Evolutionary conservation across 352 stramenopile genomes (phyloP), one percentile per base, ranked within the genome.

Genomic region (Blastocystis sp.): DNA sequence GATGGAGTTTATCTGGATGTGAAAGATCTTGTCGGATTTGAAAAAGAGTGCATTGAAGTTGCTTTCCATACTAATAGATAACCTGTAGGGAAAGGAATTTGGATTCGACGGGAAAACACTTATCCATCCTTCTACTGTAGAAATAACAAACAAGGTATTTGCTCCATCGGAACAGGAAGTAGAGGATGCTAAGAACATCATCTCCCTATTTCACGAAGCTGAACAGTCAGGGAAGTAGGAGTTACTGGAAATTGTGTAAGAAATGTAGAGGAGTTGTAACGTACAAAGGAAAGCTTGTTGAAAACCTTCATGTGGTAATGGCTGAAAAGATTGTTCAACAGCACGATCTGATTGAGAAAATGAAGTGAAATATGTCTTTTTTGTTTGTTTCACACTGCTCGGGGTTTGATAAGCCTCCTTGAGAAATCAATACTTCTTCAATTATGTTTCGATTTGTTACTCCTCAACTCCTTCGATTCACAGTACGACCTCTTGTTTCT

Each of bases 31-130:
- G 90, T 70, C 0, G 90, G 90, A n/a, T 91, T 92, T 78, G 80
- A 79, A 30, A 68, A 90, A 27, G 81, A 91, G 53, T 91, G 89
- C 58, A 19, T 17, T 22, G 90, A 92, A 70, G 89, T 90, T 22
- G 27, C 58, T 24, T 22, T 42, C 0, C 2, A 17, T 19, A 22
- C 11, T 0, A 40, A 58, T 24, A 9, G 7, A 6, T 48, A 40
- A 62, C 24, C 7, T 56, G n/a, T 77, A 91, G 90, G 90, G 90
- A 57, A 90, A 90, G 54, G 89, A 91, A 56, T 89, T 93, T 17
- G 91, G 91, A 30, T 93, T 92, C 58, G 90, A 93, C 53, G 91
- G 91, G n/a, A 93, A 93, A 66, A 92, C 91, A 30, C 91, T 93
- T 7, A 93, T 93, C 56, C 91, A 93, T 60, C 91, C 91, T 27